Conservation (phyloP, 1,284 basidiomycete species). For the Boletus austroedulis region DNA sequence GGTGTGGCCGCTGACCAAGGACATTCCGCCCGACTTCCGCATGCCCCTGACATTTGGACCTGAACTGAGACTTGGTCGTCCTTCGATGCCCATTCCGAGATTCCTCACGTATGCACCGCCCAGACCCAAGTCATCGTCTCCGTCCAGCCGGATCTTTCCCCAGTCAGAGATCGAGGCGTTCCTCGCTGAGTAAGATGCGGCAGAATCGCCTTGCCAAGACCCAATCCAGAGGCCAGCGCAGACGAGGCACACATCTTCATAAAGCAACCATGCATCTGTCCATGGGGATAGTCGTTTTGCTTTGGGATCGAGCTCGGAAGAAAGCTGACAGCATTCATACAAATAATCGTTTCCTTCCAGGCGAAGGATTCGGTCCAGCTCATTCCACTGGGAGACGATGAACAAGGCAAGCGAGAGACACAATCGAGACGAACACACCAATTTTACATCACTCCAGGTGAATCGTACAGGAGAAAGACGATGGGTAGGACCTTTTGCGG, state of each 20-base stretch:
- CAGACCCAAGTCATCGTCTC: conserved; percentile 55
- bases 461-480: conserved; percentile 62
- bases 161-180: conserved; percentile 46
- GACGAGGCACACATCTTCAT: conserved; percentile 77
- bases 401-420: background rate
- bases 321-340: conserved; percentile 40
- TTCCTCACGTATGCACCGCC: conserved; percentile 47
- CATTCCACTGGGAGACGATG: conserved; percentile 55
- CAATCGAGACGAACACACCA: conserved; percentile 43
- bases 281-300: conserved; percentile 47
- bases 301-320: conserved; percentile 33
- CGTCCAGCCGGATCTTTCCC: conserved; percentile 56
- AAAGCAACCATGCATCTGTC: conserved; percentile 74
- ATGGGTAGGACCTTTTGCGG: conserved; percentile 44
- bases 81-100: conserved; percentile 70
- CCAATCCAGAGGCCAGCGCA: conserved; percentile 77
- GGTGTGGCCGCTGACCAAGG: conserved; percentile 30
- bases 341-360: conserved; percentile 42
- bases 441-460: conserved; percentile 75
- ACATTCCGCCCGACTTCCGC: conserved; percentile 43
- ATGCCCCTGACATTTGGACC: conserved; percentile 36
- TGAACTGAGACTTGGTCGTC: conserved; percentile 40
- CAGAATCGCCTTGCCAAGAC: conserved; percentile 53
- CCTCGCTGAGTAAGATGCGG: conserved; percentile 45
- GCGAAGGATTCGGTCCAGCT: conserved; percentile 62